Evolutionary conservation across 345 rosid genomes (phyloP).

Genomic region (Corchorus capsularis): DNA sequence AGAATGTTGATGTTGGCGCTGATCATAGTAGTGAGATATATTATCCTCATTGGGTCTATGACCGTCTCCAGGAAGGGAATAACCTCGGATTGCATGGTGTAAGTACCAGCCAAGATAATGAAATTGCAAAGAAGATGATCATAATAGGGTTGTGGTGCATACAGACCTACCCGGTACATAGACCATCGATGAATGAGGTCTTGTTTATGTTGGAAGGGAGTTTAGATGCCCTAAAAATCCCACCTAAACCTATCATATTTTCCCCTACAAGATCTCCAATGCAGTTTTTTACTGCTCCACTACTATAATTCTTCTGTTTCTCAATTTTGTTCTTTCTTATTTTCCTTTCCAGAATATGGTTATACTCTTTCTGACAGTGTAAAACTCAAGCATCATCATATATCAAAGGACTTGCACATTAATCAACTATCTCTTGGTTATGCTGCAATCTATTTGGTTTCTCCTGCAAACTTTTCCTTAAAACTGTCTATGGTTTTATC

Average conservation of each 20-base stretch:
- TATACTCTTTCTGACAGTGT: no score
- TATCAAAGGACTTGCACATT: no score
- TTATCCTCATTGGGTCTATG: constrained; percentile 20
- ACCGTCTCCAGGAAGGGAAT: constrained; percentile 1
- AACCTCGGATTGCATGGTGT: not conserved
- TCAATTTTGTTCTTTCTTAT: not conserved
- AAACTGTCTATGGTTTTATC: no score
- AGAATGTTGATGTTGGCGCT: not conserved
- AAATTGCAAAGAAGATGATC: constrained; percentile 21
- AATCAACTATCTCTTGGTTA: no score
- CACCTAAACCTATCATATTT: constrained; percentile 19
- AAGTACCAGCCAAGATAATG: not conserved
- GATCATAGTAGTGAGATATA: constrained; percentile 12
- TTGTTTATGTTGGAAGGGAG: constrained; percentile 17
- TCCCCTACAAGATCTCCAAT: constrained; percentile 11
- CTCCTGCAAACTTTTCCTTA: no score
- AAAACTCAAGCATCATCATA: no score
- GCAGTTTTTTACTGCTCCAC: not conserved
- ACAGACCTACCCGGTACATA: constrained; percentile 10
- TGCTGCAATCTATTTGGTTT: no score
- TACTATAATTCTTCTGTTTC: not conserved
- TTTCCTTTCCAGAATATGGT: no score
- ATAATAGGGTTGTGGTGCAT: constrained; percentile 23
- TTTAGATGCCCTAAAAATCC: constrained; percentile 17
- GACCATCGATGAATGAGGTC: constrained; percentile 23